Base-by-base conservation (phyloP, 495 filamentous ascomycete genomes). In the Choiromyces venosus region DNA sequence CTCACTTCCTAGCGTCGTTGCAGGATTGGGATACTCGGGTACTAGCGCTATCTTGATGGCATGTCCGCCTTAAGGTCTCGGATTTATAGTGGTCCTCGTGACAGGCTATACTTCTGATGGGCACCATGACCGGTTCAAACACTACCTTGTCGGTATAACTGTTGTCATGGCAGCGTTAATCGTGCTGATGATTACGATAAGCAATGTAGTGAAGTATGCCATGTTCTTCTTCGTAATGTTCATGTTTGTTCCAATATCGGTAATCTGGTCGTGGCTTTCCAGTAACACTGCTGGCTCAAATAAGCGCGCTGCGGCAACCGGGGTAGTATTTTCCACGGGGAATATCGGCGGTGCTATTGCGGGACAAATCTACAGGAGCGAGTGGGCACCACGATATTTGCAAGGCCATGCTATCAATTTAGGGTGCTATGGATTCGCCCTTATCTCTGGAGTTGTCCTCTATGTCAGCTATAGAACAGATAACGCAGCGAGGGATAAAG, bases 321-420 rank as follows among this genome's bases (percentile, higher is more conserved):
- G 82, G 10, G 85, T 84, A 69, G 82, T 87, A 52, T 86, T 88
- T 65, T 84, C 83, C 6, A 79, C 87, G 21, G 87, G 86, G 2
- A 88, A 85, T 18, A 84, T 86, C 39, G 87, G 87, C 33, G 86
- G 85, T 37, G 86, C 87, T 40, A 82, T 88, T 6, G 84, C 86
- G 37, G 85, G 84, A 9, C 87, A 85, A 84, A 86, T 86, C 0
- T 88, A 88, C 79, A 76, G 84, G 16, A 76, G 69, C 2, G 71
- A 69, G 67, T 86, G 87, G 42, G 83, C 80, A 0, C 86, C 86
- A 35, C 78, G 82, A 46, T 88, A 87, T 79, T 78, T 78, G 65
- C 85, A 81, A 39, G 87, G 87, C 39, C 87, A 88, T 80, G 83
- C 83, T 38, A 88, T 88, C 82, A 88, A 88, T 78, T 79, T 88